Base-by-base conservation (phyloP, 116 monocot genomes). In the Trichopus zeylanicus region DNA sequence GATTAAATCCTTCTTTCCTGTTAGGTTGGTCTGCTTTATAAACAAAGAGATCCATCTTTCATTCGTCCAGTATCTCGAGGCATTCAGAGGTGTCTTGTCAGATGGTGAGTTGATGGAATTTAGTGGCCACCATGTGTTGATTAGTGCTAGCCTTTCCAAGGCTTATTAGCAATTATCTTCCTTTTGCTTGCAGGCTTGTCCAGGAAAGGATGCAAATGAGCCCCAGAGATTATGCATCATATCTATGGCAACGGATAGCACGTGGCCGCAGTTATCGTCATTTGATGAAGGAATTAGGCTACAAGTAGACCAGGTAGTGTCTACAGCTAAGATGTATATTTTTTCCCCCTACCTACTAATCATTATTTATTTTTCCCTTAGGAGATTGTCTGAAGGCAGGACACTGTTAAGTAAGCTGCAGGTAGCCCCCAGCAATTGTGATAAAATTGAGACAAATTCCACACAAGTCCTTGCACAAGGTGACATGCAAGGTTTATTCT, bases 201-300 rank as follows among this genome's bases (percentile, higher is more conserved):
- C 81, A 87, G 9, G 78, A 87, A 70, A 65, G 61, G 73, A 67
- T 95, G 67, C 77, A 84, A 59, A 76, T 91, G 79, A 75, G 65
- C 58, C 7, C 81, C 56, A 39, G 26, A 61, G 87, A 95, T 60
- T 61, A 34, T 31, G n/a, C 81, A 52, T 39, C 64, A 60, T 95
- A 66, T 63, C 42, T 65, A 24, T 90, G 87, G 95, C 95, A 95
- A 59, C 73, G 84, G 31, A 31, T 90, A 26, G 57, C 87, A 38
- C 78, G 91, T 42, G 95, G 95, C 6, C 74, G 95, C 22, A 91
- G 87, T 61, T 95, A 95, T 68, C 81, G 95, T 3, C 95, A 95
- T 70, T 79, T 91, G 74, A 78, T 91, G 95, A 87, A 87, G 59
- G 87, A 95, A 78, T 16, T 84, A 54, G 91, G 89, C 46, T 95